Evolutionary conservation across 768 basidiomycete genomes (phyloP), one percentile per base, ranked within the genome.

Genomic region (Serendipita indica): DNA sequence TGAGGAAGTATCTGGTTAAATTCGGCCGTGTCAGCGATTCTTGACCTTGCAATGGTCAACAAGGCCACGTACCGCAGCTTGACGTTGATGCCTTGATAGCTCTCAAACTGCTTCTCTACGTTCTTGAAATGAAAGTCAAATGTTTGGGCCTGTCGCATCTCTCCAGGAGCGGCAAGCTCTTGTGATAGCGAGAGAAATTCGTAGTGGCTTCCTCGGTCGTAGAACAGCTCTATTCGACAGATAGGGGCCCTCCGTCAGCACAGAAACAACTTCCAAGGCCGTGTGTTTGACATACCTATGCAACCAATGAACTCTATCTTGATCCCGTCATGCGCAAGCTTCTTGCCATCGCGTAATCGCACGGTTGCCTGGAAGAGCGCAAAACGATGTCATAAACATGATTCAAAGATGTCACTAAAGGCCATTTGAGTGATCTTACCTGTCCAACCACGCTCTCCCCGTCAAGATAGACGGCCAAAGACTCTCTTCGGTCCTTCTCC

Each of bases 101-200:
- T 89, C 75, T 98, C 94, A 64, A 88, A 98, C 69, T 97, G 92
- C 75, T 99, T 97, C 81, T 99, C 96, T 37, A 99, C 88, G 67
- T 94, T 99, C 77, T 97, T 97, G 79, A 99, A 98, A 66, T 83
- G 79, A 71, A 99, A 98, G 57, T 97, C 93, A 64, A 84, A 96
- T 6, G 91, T 90, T 71, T 97, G 93, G 0, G 92, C 92, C 66
- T 90, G 86, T 41, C 96, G 81, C 83, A 99, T 84, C 67, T 99
- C 96, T 33, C 91, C 92, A n/a, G 91, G 91, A 0, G 89, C 84
- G 1, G 93, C 91, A 25, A 97, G 76, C 66, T 98, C 94, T 72
- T 97, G 91, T 0, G 91, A 89, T 65, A 97, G 72, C 4, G 94
- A 96, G 7, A 98, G 75, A 71, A 98, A 98, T 69, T 98, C 96